Evolutionary conservation across 257 asterid genomes (phyloP).

Genomic region (Solanum medicagineum): DNA sequence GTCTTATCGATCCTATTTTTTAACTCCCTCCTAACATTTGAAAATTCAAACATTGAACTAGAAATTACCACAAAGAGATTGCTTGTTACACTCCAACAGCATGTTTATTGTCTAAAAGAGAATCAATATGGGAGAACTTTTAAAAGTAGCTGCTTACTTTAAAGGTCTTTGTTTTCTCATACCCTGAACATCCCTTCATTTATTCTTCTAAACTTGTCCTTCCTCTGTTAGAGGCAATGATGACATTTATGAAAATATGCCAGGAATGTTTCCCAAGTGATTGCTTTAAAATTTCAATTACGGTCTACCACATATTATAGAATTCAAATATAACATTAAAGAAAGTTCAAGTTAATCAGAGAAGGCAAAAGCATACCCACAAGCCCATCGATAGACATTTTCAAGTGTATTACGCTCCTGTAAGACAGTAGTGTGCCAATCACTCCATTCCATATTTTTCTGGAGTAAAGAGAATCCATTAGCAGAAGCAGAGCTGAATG

Average conservation of each 20-base stretch:
- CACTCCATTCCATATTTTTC: conserved; percentile 75
- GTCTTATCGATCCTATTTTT: not conserved
- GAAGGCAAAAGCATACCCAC: conserved; percentile 53
- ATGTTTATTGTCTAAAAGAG: not conserved
- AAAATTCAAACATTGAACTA: not conserved
- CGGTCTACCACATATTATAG: not conserved
- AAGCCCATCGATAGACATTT: conserved; percentile 82
- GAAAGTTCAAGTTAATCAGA: not conserved
- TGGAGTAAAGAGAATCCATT: conserved; percentile 10
- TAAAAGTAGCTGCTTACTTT: not conserved
- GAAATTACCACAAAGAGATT: not conserved
- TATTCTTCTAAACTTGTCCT: not conserved
- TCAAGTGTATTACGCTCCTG: conserved; percentile 71
- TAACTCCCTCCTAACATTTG: not conserved
- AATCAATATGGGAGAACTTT: not conserved
- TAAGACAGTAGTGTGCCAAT: conserved; percentile 58
- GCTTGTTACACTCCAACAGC: not conserved
- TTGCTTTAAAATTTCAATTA: not conserved
- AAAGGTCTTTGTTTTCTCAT: not conserved
- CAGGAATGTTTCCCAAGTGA: not conserved
- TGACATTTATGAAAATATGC: not conserved
- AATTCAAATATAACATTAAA: not conserved
- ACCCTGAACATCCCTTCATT: not conserved
- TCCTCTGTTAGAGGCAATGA: not conserved
- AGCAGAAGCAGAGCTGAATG: not conserved